Evolutionary conservation across 306 rosid species (phyloP).

Genomic region (Vigna trinervia): DNA sequence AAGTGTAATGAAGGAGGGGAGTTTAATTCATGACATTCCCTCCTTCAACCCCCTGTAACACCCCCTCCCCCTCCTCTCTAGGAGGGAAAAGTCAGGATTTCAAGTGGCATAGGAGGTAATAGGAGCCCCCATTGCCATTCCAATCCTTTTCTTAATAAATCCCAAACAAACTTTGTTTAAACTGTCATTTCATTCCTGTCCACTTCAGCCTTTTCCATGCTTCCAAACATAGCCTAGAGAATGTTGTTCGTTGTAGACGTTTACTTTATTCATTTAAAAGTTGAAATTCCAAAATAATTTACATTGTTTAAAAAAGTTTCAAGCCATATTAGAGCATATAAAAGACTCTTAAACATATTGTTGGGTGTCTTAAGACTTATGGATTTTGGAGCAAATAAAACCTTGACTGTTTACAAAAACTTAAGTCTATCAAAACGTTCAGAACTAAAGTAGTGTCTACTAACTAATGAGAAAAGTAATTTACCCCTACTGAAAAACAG

Average conservation of each 20-base stretch:
- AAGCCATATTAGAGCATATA: conserved; percentile 19
- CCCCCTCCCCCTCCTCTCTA: too few species aligned
- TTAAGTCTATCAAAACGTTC: conserved; percentile 6
- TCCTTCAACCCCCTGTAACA: too few species aligned
- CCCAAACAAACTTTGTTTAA: too few species aligned
- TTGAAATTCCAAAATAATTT: background rate
- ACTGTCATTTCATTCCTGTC: too few species aligned
- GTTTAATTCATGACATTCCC: background rate
- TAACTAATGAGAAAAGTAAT: conserved; percentile 5
- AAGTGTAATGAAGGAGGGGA: background rate
- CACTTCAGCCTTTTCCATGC: too few species aligned
- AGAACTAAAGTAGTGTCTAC: conserved; percentile 16
- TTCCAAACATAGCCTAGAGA: too few species aligned
- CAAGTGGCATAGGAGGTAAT: too few species aligned
- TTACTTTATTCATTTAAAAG: too few species aligned
- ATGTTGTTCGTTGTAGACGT: too few species aligned
- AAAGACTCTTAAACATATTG: conserved; percentile 3
- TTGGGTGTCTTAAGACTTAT: conserved; percentile 3
- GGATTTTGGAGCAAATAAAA: conserved; percentile 12
- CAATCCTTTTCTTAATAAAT: too few species aligned
- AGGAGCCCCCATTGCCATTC: too few species aligned
- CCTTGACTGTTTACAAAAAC: conserved; percentile 13
- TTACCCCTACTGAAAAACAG: background rate
- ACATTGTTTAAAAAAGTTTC: conserved; percentile 9
- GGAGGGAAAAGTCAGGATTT: too few species aligned